Base-by-base conservation (phyloP, 805 yeast species). In the Candida khao-thaluensis region DNA sequence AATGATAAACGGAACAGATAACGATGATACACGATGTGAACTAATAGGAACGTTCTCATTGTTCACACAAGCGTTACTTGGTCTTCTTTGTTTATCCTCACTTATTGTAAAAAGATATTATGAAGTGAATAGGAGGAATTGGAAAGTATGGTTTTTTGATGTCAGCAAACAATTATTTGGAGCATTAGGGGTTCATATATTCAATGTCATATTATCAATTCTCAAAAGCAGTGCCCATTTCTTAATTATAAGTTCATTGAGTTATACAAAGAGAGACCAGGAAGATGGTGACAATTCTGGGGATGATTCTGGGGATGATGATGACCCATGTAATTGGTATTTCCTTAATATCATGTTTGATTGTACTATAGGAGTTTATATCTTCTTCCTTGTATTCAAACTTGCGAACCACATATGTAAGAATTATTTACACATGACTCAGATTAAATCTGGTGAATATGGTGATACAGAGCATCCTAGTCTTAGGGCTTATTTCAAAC, bases 281-380 rank as follows among this genome's bases (percentile, higher is more conserved):
- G 44, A 38, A 4, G 36, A 30, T 27, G 60, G 60, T 25, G 65
- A 56, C n/a, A 64, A 57, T 3, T 74, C 66, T 20, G 41, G 41
- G 5, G 25, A 39, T 33, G 36, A 30, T 3, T 38, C 30, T 17
- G 29, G 17, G 25, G 77, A 23, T n/a, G 48, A 49, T 18, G 47
- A 42, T 15, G 47, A 51, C 31, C 95, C 96, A 6, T 93, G 98
- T 61, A 91, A 87, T 50, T 93, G 96, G 93, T 91, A 93, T 65
- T 91, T 91, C 55, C 67, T 93, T 39, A 91, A 86, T 53, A 75
- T 91, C 26, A 71, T 91, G 20, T 76, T 91, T 56, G 99, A 91
- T 59, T 90, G 98, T 29, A 91, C 99, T 0, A 73, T 90, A 5
- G 99, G 99, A 0, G 91, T 91, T 2, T 95, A 95, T 5, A 76